Conservation (phyloP, 192 early-diverging fungal species). For the Polychytrium aggregatum region DNA sequence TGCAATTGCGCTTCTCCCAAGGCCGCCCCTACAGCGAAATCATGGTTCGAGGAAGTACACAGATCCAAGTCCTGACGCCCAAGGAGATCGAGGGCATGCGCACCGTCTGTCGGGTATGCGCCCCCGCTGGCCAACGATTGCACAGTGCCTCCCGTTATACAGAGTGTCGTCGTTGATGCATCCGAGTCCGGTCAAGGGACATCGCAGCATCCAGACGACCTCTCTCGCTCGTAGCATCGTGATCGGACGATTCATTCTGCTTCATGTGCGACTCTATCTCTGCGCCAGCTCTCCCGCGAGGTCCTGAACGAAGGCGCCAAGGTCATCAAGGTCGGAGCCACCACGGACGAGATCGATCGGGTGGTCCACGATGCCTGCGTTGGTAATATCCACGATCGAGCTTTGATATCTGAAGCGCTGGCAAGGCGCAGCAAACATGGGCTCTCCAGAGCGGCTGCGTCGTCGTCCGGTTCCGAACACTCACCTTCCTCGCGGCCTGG, state of each 20-base stretch:
- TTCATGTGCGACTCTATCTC: no score
- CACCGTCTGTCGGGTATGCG: constrained; percentile 56
- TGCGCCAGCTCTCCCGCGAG: constrained; percentile 65
- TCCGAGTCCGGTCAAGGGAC: no score
- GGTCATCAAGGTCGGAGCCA: constrained; percentile 70
- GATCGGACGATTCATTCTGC: no score
- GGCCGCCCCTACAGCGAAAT: constrained; percentile 71
- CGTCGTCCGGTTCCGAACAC: not conserved
- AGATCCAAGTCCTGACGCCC: constrained; percentile 56
- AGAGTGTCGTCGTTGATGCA: no score
- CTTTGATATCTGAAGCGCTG: no score
- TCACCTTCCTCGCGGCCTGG: not conserved
- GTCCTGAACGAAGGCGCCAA: constrained; percentile 79
- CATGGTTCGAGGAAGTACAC: constrained; percentile 44
- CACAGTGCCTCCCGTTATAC: no score
- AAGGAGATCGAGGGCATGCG: constrained; percentile 76
- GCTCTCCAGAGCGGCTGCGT: constrained; percentile 1
- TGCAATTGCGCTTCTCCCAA: constrained; percentile 1
- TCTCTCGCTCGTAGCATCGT: no score
- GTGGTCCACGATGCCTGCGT: constrained; percentile 91
- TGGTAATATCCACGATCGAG: no score
- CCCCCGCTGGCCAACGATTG: no score
- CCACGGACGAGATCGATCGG: constrained; percentile 93
- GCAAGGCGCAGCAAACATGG: no score
- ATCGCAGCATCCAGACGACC: no score